Evolutionary conservation across 164 flowering plant species (phyloP).

Genomic region (Vitis cinerea): DNA sequence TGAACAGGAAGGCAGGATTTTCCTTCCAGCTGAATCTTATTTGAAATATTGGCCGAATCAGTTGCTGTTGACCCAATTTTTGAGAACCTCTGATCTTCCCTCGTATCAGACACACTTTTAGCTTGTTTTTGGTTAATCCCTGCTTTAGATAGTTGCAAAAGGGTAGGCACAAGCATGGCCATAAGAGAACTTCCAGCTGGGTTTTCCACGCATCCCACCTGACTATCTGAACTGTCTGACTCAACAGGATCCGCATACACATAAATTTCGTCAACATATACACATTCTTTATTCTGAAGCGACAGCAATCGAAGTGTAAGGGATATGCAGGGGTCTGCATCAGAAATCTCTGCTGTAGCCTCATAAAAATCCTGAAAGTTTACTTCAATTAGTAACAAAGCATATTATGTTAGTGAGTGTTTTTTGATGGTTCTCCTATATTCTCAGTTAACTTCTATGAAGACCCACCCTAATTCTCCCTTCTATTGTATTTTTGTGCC

Average conservation of each 20-base stretch:
- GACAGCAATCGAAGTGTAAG: slow-evolving; percentile 76
- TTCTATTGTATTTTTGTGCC: no score
- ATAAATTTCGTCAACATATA: slow-evolving; percentile 69
- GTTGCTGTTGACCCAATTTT: slow-evolving; percentile 8
- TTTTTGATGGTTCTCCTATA: no score
- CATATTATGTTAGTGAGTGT: no score
- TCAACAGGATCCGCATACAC: slow-evolving; percentile 76
- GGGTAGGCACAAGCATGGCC: slow-evolving; percentile 83
- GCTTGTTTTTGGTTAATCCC: slow-evolving; percentile 25
- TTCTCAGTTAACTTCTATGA: no score
- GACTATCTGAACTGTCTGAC: slow-evolving; percentile 32
- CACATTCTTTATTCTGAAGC: slow-evolving; percentile 55
- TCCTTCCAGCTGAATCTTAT: slow-evolving; percentile 18
- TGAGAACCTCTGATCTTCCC: slow-evolving; percentile 12
- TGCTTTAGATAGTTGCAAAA: slow-evolving; percentile 65
- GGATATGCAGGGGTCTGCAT: slow-evolving; percentile 63
- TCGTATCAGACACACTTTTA: slow-evolving; percentile 13
- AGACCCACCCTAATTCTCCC: no score
- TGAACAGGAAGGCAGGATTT: slow-evolving; percentile 10
- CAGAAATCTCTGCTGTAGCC: slow-evolving; percentile 88
- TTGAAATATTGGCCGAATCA: slow-evolving; percentile 16
- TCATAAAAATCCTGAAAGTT: slow-evolving; percentile 67
- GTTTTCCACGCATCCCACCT: slow-evolving; percentile 17
- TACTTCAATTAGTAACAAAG: not conserved
- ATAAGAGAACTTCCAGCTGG: slow-evolving; percentile 61